Evolutionary conservation across 345 rosid genomes (phyloP).

Genomic region (Melaleuca alternifolia): DNA sequence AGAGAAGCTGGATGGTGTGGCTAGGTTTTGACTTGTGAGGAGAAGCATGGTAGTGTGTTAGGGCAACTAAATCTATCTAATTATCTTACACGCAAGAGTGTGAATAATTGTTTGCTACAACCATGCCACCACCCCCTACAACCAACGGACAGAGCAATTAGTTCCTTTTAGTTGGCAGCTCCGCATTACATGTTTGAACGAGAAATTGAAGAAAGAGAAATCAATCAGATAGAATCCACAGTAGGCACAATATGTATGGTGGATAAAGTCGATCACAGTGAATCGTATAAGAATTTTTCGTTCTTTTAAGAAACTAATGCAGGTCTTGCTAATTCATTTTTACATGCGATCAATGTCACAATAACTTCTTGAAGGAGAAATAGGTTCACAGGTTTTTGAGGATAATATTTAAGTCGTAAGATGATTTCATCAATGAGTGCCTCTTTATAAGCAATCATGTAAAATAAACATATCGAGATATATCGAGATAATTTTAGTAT

Average conservation of each 20-base stretch:
- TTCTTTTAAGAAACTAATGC: neutral
- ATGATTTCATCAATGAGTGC: neutral
- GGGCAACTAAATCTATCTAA: neutral
- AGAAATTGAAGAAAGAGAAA: neutral
- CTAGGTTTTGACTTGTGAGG: neutral
- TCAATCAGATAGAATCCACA: no score
- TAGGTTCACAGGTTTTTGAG: fast-evolving
- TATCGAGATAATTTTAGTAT: no score
- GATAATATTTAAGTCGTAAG: neutral
- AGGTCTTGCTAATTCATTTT: neutral
- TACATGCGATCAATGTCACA: fast-evolving
- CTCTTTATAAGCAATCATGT: neutral
- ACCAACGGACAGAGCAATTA: neutral
- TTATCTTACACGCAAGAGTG: neutral
- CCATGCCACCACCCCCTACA: neutral
- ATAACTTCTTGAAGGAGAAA: neutral
- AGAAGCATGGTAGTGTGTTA: neutral
- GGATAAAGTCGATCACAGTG: neutral
- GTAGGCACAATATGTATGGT: neutral
- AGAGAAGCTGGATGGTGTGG: neutral
- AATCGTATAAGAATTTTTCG: neutral
- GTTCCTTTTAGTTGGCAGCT: neutral
- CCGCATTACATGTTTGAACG: neutral
- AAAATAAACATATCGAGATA: neutral
- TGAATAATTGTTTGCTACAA: neutral